Evolutionary conservation across 495 filamentous ascomycete species (phyloP).

Genomic region (Thermothielavioides terrestris): DNA sequence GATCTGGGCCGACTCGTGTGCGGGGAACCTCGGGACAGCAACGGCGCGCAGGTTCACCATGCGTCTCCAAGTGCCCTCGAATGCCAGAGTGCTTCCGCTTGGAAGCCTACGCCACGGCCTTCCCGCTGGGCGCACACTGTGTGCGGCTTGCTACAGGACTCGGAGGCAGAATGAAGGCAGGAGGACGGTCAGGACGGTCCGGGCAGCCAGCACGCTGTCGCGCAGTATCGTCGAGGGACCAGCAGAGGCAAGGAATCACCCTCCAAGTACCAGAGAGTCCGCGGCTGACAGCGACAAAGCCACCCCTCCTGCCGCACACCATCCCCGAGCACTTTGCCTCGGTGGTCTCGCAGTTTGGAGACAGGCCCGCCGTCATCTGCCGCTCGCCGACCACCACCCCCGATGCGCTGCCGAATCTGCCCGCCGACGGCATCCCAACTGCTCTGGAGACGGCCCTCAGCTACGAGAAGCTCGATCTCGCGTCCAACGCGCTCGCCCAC

Average conservation of each 20-base stretch:
- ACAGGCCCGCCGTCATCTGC: slow-evolving; percentile 53
- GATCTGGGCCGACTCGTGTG: background rate
- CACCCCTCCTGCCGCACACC: slow-evolving; percentile 39
- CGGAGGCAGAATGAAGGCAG: background rate
- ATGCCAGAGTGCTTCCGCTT: background rate
- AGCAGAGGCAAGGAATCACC: slow-evolving; percentile 10
- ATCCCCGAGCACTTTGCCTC: slow-evolving; percentile 72
- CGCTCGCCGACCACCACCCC: slow-evolving; percentile 25
- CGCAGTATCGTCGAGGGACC: slow-evolving; percentile 18
- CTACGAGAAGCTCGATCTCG: slow-evolving; percentile 63
- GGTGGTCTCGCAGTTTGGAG: slow-evolving; percentile 62
- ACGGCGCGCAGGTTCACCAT: too few relatives aligned
- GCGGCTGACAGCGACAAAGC: slow-evolving; percentile 8
- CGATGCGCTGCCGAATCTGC: slow-evolving; percentile 8
- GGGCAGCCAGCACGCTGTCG: slow-evolving; percentile 11
- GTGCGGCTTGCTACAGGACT: background rate
- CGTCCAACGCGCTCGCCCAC: slow-evolving; percentile 68
- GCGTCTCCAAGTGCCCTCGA: background rate
- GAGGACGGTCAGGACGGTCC: background rate
- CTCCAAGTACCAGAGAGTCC: background rate
- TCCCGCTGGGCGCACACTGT: background rate
- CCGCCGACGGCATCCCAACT: slow-evolving; percentile 4
- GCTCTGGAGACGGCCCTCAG: slow-evolving; percentile 47
- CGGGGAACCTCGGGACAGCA: too few relatives aligned
- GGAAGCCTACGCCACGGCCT: background rate